A percentile compares a stretch with the other conserved stretches of the same genome.
Conservation (phyloP, 352 stramenopile species). For the Phytopythium helicoides region DNA sequence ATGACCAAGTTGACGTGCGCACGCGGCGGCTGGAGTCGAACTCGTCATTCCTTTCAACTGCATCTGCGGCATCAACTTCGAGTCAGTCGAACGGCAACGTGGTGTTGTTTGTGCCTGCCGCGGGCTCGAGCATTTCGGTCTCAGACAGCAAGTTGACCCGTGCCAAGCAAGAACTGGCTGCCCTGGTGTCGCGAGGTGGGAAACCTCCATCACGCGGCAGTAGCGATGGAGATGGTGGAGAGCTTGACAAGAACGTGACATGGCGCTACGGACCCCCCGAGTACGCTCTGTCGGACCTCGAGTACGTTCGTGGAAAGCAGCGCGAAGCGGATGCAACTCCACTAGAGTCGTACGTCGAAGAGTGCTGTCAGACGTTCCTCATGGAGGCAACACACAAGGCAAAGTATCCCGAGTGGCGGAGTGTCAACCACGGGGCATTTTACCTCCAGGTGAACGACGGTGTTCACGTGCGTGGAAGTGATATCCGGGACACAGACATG, state of each 20-base stretch:
- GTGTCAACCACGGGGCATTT: constrained; percentile 55
- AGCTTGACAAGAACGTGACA: constrained; percentile 19
- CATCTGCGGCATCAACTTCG: constrained; percentile 19
- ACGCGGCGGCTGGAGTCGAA: constrained; percentile 23
- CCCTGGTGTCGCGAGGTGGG: constrained; percentile 38
- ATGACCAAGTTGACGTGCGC: neutral
- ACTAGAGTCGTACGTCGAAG: constrained; percentile 70
- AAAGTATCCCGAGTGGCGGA: constrained; percentile 56
- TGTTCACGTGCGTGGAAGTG: constrained; percentile 28
- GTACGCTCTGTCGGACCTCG: constrained; percentile 75
- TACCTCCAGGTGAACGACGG: constrained; percentile 76
- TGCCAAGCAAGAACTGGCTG: constrained; percentile 56
- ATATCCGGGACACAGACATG: constrained; percentile 59
- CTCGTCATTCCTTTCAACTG: constrained; percentile 24
- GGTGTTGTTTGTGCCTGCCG: constrained; percentile 65
- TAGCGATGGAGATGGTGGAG: constrained; percentile 15
- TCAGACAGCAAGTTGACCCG: constrained; percentile 58
- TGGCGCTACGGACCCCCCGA: constrained; percentile 73
- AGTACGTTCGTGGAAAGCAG: constrained; percentile 58
- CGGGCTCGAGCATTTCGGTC: constrained; percentile 61
- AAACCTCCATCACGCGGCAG: constrained; percentile 50
- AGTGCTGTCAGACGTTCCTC: constrained; percentile 73
- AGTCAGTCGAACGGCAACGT: constrained; percentile 52
- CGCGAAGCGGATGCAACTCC: constrained; percentile 55
- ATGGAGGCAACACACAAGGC: constrained; percentile 79